phyloP scores from a whole-genome alignment of 148 eudicot species.

The Chenopodium quinoa region DNA sequence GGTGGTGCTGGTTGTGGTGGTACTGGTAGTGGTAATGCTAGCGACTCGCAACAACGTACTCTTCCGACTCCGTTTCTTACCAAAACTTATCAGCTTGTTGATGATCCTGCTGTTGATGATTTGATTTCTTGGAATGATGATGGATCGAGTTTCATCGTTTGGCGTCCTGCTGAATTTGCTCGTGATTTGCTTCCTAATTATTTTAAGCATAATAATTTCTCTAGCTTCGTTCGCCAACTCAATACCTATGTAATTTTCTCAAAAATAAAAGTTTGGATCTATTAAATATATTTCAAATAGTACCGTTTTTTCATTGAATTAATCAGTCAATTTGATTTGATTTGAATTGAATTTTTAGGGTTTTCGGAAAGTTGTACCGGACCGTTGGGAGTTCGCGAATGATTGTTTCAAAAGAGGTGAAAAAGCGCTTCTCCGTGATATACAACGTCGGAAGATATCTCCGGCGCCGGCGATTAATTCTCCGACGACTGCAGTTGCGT shows the following conservation, averaged over 20 bases:
- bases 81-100: conserved; percentile 75
- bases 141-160: conserved; percentile 75
- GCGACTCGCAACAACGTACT: conserved; percentile 53
- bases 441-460: conserved; percentile 71
- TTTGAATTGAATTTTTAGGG: conserved; percentile 21
- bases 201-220: conserved; percentile 87
- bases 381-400: conserved; percentile 83
- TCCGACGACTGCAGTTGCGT: not conserved
- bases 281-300: no score
- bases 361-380: conserved; percentile 52
- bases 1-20: not conserved
- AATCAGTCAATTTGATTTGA: not conserved
- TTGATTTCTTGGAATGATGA: conserved; percentile 79
- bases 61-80: conserved; percentile 80
- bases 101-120: conserved; percentile 62
- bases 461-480: conserved; percentile 18
- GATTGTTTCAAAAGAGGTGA: conserved; percentile 73
- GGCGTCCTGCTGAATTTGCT: conserved; percentile 86
- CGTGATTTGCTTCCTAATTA: conserved; percentile 78
- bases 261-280: not conserved
- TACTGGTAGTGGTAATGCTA: conserved; percentile 13
- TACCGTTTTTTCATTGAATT: not conserved
- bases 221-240: conserved; percentile 86
- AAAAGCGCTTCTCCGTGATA: conserved; percentile 54
- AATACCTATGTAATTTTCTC: conserved; percentile 58